These are phyloP conservation scores for Rhododendron ferrugineum DNA, from an alignment of 148 eudicot genomes.

Conservation along the genomic window DNA sequence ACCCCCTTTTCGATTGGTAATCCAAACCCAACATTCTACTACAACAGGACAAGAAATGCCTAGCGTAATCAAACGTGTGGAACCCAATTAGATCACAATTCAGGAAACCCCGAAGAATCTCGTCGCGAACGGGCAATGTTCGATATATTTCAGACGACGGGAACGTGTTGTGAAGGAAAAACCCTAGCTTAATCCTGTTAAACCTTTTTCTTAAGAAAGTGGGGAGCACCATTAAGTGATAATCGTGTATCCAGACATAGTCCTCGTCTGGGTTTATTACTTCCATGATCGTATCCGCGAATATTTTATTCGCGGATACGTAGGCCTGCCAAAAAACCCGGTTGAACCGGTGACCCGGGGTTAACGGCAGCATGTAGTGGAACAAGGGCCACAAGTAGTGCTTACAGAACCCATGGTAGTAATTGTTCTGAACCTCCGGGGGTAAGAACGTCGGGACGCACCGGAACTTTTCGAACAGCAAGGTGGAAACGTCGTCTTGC, in stretches of 20 bases:
- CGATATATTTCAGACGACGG: conserved; percentile 82
- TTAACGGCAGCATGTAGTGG: conserved; percentile 70
- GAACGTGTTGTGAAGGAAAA: conserved; percentile 71
- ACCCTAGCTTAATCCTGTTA: conserved; percentile 59
- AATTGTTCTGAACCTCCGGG: conserved; percentile 40
- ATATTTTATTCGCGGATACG: conserved; percentile 64
- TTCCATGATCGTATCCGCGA: conserved; percentile 59
- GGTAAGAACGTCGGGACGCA: conserved; percentile 72
- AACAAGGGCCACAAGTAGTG: conserved; percentile 77
- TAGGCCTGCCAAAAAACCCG: conserved; percentile 60
- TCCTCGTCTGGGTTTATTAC: conserved; percentile 65
- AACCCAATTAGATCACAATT: conserved; percentile 84
- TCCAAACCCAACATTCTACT: conserved; percentile 85
- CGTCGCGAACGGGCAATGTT: conserved; percentile 73
- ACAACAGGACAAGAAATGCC: conserved; percentile 80
- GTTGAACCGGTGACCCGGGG: conserved; percentile 46
- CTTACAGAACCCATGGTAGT: conserved; percentile 83
- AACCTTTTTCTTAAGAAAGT: conserved; percentile 55
- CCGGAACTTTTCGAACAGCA: conserved; percentile 39
- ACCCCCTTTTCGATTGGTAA: conserved; percentile 69
- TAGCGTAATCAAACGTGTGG: conserved; percentile 87
- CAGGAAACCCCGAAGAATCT: conserved; percentile 58
- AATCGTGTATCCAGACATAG: conserved; percentile 80
- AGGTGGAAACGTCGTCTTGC: conserved; percentile 54
- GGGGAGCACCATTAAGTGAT: conserved; percentile 83